Conservation (phyloP, 2,329 filamentous ascomycete species). For the Triangularia setosa region DNA sequence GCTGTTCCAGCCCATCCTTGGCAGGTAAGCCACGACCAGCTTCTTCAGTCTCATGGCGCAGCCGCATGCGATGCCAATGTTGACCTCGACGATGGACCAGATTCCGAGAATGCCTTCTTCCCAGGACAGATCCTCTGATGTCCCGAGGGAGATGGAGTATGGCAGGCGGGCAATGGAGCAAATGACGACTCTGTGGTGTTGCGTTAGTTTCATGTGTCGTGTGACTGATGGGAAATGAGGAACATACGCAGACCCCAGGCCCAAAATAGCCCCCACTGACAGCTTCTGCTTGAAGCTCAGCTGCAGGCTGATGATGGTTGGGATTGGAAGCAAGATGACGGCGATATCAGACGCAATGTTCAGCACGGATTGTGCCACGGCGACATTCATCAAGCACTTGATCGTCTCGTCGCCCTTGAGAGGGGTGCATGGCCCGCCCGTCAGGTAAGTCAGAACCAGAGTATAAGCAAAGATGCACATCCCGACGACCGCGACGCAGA, state of each 20-base stretch:
- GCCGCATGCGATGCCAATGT: constrained; percentile 30
- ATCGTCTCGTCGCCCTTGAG: constrained; percentile 14
- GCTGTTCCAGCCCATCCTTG: background rate
- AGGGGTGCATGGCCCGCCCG: constrained; percentile 27
- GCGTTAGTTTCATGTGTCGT: background rate
- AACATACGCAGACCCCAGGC: constrained; percentile 40
- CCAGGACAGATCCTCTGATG: constrained; percentile 33
- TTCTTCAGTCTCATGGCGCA: constrained; percentile 5
- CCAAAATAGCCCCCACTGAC: constrained; percentile 39
- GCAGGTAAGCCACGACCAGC: background rate
- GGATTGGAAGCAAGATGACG: constrained; percentile 41
- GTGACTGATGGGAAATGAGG: background rate
- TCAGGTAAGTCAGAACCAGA: constrained; percentile 23
- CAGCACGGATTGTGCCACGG: constrained; percentile 41
- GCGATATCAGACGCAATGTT: constrained; percentile 45
- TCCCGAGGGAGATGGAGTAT: constrained; percentile 26
- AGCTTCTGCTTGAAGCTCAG: constrained; percentile 43
- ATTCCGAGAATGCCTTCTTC: constrained; percentile 26
- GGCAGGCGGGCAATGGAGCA: constrained; percentile 28
- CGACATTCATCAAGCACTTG: constrained; percentile 40
- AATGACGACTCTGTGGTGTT: constrained; percentile 23
- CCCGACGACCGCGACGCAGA: constrained; percentile 6
- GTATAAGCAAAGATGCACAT: constrained; percentile 20
- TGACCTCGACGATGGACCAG: constrained; percentile 35
- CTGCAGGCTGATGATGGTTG: constrained; percentile 39